Evolutionary conservation across 2,329 filamentous ascomycete genomes (phyloP), one percentile per base, ranked within the genome.

Genomic region (Ascomycota sp.): DNA sequence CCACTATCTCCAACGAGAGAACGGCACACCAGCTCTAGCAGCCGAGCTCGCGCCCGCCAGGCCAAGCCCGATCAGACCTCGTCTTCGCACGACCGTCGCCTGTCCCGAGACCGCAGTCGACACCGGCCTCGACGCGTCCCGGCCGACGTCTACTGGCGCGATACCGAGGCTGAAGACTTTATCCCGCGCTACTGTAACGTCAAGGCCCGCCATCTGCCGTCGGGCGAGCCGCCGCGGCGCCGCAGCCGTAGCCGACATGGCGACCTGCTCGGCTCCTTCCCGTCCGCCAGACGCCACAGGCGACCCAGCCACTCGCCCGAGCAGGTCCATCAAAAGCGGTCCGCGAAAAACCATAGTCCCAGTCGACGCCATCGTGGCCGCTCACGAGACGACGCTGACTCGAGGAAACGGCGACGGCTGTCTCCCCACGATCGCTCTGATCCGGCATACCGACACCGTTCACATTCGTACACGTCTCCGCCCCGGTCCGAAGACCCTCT

Each of bases 301-400:
- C 60, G 51, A 33, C 50, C 50, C 30, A 61, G 54, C 28, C 52
- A 43, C n/a, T 50, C 58, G 2, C 42, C 48, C 15, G 48, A 45
- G 3, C 40, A 43, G 5, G 48, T 47, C 21, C 51, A 50, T 29
- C 47, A 52, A 19, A 62, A 62, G 40, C 55, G 43, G 44, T 54
- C 49, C 12, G 49, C 46, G 35, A 44, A 46, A 34, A 40, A 44
- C 4, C 40, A 44, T 28, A 52, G 50, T 28, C 44, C 49, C 15
- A 57, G 58, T 39, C 32, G 53, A 46, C 48, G 48, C 32, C 49
- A 46, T 27, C 48, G 51, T 29, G 52, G 52, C 33, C 52, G 50
- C 34, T 54, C 53, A 36, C 51, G 51, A 33, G n/a, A n/a, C n/a
- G 53, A 56, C 29, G 43, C 41, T 20, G 32, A 40, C 2, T 43